phyloP scores from a whole-genome alignment of 192 early-diverging fungal genomes.

The Podila verticillata region DNA sequence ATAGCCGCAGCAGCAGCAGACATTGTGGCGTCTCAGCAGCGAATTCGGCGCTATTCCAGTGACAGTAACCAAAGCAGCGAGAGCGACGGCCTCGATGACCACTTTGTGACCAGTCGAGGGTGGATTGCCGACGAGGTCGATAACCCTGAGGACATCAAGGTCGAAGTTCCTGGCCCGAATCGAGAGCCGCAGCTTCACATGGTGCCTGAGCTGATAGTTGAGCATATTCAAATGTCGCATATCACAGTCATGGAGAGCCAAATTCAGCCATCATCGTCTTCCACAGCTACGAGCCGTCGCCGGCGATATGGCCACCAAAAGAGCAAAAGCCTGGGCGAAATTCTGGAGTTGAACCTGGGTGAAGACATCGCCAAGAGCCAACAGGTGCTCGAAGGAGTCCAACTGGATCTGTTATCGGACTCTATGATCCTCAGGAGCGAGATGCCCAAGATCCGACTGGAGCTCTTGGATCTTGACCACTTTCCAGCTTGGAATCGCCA shows the following conservation, averaged over 20 bases:
- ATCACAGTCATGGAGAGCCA: neutral
- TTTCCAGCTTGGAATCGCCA: constrained; percentile 22
- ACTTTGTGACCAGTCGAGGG: constrained; percentile 30
- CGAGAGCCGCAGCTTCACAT: too few species aligned
- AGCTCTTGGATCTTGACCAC: constrained; percentile 29
- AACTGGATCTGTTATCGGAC: constrained; percentile 17
- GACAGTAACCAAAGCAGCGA: neutral
- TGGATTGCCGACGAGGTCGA: constrained; percentile 1
- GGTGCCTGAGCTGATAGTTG: too few species aligned
- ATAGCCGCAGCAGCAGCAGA: neutral
- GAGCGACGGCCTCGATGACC: constrained; percentile 20
- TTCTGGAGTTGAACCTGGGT: constrained; percentile 17
- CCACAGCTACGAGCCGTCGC: neutral
- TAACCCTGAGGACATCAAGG: too few species aligned
- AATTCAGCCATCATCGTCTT: neutral
- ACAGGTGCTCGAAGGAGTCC: constrained; percentile 3
- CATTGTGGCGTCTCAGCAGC: neutral
- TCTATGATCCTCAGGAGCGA: constrained; percentile 38
- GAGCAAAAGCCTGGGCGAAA: constrained; percentile 30
- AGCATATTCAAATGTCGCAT: too few species aligned
- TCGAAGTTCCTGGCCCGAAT: too few species aligned
- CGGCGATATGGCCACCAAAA: constrained; percentile 34
- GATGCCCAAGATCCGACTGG: constrained; percentile 36
- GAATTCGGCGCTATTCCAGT: constrained; percentile 1
- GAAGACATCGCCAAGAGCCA: constrained; percentile 23